Base-by-base conservation (phyloP, 371 early-diverging fungal genomes). In the Batkoa obscura region DNA sequence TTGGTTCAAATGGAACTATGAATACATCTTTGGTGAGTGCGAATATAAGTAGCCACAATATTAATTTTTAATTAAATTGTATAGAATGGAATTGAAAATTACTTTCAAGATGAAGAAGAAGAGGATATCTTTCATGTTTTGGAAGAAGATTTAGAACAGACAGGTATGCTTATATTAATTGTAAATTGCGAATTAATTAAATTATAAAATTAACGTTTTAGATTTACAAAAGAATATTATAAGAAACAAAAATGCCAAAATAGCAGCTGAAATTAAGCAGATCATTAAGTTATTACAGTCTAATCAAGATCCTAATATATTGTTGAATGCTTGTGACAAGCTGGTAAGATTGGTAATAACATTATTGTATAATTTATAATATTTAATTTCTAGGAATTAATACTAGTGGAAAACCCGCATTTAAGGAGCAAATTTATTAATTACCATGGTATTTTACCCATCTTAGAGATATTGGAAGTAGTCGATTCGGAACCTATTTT, bases 51-150 rank as follows among this genome's bases (percentile, higher is more conserved):
- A n/a, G n/a, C 45, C n/a, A 3, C 45, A n/a, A 41, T 8, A 8
- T n/a, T 8, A 8, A 49, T 33, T 12, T 10, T 10, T 30, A 6
- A 13, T 41, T 3, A 12, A 30, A 36, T 56, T 41, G 50, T 36
- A 15, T 59, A 48, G 46, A 36, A 9, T n/a, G 34, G 42, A n/a
- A 35, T 31, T 38, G 47, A 55, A 35, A 47, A 55, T 38, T 56
- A 42, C 46, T 42, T 43, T 41, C 41, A 15, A 48, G 42, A 56
- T 47, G 46, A 51, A 30, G 75, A 75, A 32, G 72, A 72, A 30
- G 73, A 70, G 23, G 75, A 75, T 47, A 70, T 71, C 9, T 75
- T 75, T 59, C 62, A 64, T 1, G 66, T 65, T 15, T 61, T 75
- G 17, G 66, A 71, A 12, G 72, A 72, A 60, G 68, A 63, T 8